These are phyloP conservation scores for Alternaria dauci DNA, from an alignment of 2,329 filamentous ascomycete genomes.

Conservation along the genomic window DNA sequence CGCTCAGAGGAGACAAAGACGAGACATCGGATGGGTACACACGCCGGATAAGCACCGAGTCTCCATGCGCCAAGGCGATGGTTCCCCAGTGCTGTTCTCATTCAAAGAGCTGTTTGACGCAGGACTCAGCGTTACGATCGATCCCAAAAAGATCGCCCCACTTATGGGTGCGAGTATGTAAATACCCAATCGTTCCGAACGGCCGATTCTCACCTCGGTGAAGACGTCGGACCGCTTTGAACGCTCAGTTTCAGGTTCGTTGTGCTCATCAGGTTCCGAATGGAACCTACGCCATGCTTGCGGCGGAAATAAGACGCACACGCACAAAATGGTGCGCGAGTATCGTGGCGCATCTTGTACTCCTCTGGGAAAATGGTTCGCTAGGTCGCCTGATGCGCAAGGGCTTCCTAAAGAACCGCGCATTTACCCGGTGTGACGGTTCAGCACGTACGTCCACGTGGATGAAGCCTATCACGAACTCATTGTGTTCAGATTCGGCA, in stretches of 20 bases:
- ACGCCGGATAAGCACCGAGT: slow-evolving; percentile 6
- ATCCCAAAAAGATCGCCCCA: background rate
- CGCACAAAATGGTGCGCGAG: slow-evolving; percentile 3
- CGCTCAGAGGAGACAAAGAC: background rate
- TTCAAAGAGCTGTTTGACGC: background rate
- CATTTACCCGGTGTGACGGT: slow-evolving; percentile 28
- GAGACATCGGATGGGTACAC: background rate
- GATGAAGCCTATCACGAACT: slow-evolving; percentile 19
- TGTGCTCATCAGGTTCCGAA: background rate
- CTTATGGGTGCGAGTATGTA: background rate
- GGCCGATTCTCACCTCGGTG: background rate
- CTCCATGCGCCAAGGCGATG: slow-evolving; percentile 11
- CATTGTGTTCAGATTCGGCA: slow-evolving; percentile 10
- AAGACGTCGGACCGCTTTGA: background rate
- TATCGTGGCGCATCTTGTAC: slow-evolving; percentile 10
- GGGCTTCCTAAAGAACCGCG: slow-evolving; percentile 21
- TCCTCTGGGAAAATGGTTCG: slow-evolving; percentile 18
- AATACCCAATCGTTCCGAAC: background rate
- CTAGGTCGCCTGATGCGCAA: slow-evolving; percentile 22
- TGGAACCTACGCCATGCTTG: background rate
- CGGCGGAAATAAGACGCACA: background rate
- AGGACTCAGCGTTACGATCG: slow-evolving; percentile 3
- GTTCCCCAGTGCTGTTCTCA: slow-evolving; percentile 7
- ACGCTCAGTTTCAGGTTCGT: slow-evolving; percentile 2
- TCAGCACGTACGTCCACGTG: slow-evolving; percentile 38